phyloP scores from a whole-genome alignment of 441 rosid genomes.

The Syzygium syzygioides region DNA sequence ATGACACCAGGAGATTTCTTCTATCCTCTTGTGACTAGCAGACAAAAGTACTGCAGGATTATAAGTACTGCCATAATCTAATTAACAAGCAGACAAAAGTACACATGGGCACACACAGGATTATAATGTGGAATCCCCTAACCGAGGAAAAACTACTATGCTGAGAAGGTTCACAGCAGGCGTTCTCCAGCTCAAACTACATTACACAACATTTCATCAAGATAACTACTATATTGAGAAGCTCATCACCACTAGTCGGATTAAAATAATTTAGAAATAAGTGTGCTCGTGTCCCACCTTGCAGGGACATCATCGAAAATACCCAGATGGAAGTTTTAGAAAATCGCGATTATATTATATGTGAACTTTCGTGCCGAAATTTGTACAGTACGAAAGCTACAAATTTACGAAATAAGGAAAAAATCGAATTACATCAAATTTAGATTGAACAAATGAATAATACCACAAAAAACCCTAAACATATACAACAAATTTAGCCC shows the following conservation, averaged over 20 bases:
- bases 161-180: background rate
- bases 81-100: background rate
- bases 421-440: background rate
- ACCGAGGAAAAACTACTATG: background rate
- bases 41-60: background rate
- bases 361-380: background rate
- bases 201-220: background rate
- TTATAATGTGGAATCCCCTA: too few species aligned
- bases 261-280: background rate
- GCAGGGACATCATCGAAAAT: background rate
- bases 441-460: background rate
- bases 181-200: background rate
- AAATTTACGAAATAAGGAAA: background rate
- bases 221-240: background rate
- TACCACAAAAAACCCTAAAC: too few species aligned
- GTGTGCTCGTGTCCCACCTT: background rate
- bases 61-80: background rate
- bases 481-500: too few species aligned
- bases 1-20: background rate
- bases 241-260: background rate
- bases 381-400: too few species aligned
- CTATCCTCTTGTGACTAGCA: background rate
- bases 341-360: background rate
- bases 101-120: background rate
- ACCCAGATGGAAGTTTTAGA: background rate